A percentile compares a stretch with the other conserved stretches of the same genome.
Evolutionary conservation across 306 rosid species (phyloP).

Genomic region (Comarum palustre): DNA sequence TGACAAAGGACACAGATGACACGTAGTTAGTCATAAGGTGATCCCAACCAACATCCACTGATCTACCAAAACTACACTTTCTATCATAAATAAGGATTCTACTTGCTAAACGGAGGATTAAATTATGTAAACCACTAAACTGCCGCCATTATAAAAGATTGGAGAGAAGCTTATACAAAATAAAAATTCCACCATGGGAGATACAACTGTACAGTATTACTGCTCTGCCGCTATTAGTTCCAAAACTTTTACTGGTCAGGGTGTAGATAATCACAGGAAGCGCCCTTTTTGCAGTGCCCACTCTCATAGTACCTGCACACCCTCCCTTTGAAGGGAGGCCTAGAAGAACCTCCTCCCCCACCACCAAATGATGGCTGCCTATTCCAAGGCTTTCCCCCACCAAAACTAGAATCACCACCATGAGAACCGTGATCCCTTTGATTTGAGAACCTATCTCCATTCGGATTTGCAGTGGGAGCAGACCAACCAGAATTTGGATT

Average conservation of each 20-base stretch:
- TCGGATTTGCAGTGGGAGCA: slow-evolving; percentile 44
- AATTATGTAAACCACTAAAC: slow-evolving; percentile 20
- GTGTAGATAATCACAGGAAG: slow-evolving; percentile 78
- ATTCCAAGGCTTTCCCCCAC: slow-evolving; percentile 70
- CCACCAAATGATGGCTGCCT: slow-evolving; percentile 62
- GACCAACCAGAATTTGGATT: slow-evolving; percentile 66
- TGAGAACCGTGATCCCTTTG: slow-evolving; percentile 57
- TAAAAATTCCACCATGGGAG: slow-evolving; percentile 36
- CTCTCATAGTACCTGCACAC: slow-evolving; percentile 74
- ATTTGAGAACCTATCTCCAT: slow-evolving; percentile 56
- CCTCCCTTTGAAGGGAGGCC: slow-evolving; percentile 71
- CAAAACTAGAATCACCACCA: slow-evolving; percentile 63
- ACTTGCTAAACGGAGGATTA: slow-evolving; percentile 1
- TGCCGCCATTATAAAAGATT: slow-evolving; percentile 8
- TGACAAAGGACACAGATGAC: not conserved
- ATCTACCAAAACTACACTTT: not conserved
- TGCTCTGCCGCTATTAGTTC: slow-evolving; percentile 34
- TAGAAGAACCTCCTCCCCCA: slow-evolving; percentile 64
- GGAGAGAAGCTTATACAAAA: slow-evolving; percentile 39
- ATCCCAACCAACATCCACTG: not conserved
- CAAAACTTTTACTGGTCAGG: slow-evolving; percentile 36
- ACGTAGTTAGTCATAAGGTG: not conserved
- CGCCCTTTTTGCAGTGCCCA: slow-evolving; percentile 92
- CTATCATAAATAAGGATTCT: not conserved
- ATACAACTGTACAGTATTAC: slow-evolving; percentile 71